These are phyloP conservation scores for Echinosophora koreensis DNA, from an alignment of 306 rosid genomes.

Conservation along the genomic window DNA sequence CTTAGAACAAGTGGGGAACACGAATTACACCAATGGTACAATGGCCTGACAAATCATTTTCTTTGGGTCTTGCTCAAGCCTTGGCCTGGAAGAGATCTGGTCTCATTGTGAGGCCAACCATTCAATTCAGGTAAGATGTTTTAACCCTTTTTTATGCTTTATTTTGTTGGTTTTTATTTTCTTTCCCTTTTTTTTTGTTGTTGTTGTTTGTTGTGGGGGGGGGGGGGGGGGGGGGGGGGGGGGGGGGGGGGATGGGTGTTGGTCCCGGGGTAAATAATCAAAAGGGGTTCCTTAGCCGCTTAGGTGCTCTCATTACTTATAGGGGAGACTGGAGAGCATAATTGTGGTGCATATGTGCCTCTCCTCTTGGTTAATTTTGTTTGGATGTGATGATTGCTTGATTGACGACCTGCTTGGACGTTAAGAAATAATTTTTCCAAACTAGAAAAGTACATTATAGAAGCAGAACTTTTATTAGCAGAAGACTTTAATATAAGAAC, in stretches of 20 bases:
- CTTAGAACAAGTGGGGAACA: conserved; percentile 94
- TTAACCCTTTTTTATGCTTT: conserved; percentile 5
- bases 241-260: neutral
- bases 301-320: neutral
- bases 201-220: too few species aligned
- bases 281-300: neutral
- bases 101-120: conserved; percentile 90
- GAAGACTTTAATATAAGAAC: neutral
- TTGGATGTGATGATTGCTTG: conserved; percentile 27
- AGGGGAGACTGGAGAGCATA: neutral
- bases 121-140: conserved; percentile 80
- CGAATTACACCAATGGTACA: conserved; percentile 87
- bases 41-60: conserved; percentile 95
- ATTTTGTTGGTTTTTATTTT: neutral
- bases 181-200: neutral
- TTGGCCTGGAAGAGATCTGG: conserved; percentile 98
- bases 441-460: neutral
- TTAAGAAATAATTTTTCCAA: neutral
- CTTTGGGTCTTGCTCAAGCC: conserved; percentile 88
- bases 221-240: neutral
- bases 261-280: neutral
- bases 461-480: neutral
- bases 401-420: conserved; percentile 11
- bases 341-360: neutral
- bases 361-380: conserved; percentile 7